Evolutionary conservation across 163 green algal species (phyloP).

Genomic region (Chlamydomonas reinhardtii): DNA sequence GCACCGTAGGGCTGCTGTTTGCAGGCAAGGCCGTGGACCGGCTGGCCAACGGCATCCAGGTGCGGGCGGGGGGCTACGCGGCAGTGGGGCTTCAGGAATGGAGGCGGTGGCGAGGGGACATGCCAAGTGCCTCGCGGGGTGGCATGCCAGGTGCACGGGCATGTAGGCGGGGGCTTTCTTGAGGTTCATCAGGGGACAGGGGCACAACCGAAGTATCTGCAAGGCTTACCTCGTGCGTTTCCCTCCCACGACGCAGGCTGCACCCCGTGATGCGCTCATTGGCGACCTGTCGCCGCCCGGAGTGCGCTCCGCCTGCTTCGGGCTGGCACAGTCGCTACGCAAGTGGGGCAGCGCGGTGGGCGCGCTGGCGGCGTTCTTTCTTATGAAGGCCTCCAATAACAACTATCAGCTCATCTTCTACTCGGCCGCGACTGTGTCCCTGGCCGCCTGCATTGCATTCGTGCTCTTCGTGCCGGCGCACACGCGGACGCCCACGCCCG

Average conservation of each 20-base stretch:
- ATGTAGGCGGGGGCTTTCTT: no score
- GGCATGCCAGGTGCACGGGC: no score
- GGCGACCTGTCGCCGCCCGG: conserved; percentile 63
- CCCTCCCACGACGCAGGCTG: no score
- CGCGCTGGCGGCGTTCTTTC: conserved; percentile 67
- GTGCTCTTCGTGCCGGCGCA: conserved; percentile 67
- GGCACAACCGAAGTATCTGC: no score
- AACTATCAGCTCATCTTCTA: conserved; percentile 80
- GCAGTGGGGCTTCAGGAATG: no score
- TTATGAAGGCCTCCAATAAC: conserved; percentile 78
- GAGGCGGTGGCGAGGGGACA: no score
- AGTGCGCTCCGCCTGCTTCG: conserved; percentile 70
- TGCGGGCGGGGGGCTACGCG: no score
- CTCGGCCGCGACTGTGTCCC: conserved; percentile 56
- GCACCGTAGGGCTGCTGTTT: conserved; percentile 64
- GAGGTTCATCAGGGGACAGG: no score
- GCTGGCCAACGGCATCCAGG: conserved; percentile 76
- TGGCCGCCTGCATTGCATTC: conserved; percentile 59
- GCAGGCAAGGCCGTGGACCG: conserved; percentile 69
- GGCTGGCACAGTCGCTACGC: conserved; percentile 72
- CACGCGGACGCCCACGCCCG: conserved; percentile 3
- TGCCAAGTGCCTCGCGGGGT: no score
- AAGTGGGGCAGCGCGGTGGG: conserved; percentile 74
- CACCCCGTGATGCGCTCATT: conserved; percentile 72
- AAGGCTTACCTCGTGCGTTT: no score